Evolutionary conservation across 768 basidiomycete genomes (phyloP), one percentile per base, ranked within the genome.

Genomic region (Macrolepiota dolichaula): DNA sequence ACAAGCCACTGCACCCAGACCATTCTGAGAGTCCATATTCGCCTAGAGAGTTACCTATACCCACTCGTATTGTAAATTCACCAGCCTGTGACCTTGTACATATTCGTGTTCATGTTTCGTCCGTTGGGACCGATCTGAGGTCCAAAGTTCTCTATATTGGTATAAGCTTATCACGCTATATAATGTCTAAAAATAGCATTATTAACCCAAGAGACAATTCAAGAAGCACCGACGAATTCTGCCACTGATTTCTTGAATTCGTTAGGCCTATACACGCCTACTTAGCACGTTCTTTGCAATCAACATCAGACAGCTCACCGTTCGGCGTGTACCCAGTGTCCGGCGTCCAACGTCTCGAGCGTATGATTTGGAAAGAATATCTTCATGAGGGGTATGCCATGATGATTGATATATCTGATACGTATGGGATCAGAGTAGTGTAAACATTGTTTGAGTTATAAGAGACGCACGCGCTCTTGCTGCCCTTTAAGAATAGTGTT

Each of bases 401-500:
- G 79, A 22, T 79, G 74, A 64, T 94, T 96, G 70, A 96, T 85
- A 73, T 89, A 94, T 56, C 89, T 89, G 60, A 22, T 38, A 19
- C 5, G 11, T 29, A 25, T 29, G 15, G 15, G 25, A 49, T 19
- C n/a, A 19, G 46, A 25, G 12, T 49, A 11, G 13, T 49, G 5
- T 12, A 2, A 22, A 3, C 3, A 25, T 3, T 27, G 47, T 10
- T 49, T 9, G 10, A 42, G 13, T 10, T 6, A 49, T 24, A 49
- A 24, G 47, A 27, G n/a, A 40, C 29, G 24, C 55, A 91, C 83
- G 81, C 82, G 81, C 90, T 92, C 74, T 81, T 85, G 22, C 74
- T 72, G 1, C 94, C 94, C 67, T 93, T 94, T 58, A 95, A 77
- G 65, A 92, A 88, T n/a, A 96, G 71, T 0, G 88, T 84, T 46